Conservation (phyloP, 108 stramenopile species). For the Pseudonitzschia multistriata region DNA sequence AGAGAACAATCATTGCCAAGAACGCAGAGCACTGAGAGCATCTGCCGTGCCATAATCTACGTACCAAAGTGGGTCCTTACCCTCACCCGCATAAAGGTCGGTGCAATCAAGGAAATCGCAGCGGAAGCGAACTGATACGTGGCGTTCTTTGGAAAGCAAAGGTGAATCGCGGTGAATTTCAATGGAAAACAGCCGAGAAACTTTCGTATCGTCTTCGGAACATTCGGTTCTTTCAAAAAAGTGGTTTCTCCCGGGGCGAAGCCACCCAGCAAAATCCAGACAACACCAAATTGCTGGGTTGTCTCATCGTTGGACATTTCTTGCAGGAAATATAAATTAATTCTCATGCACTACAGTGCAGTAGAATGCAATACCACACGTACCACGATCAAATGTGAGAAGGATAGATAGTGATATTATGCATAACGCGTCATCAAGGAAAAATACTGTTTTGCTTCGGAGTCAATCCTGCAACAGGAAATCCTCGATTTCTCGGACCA, state of each 20-base stretch:
- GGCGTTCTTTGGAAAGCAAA: not conserved
- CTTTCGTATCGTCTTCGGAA: not conserved
- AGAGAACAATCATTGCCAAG: too few relatives aligned
- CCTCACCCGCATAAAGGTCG: slow-evolving; percentile 5
- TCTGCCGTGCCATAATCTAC: not conserved
- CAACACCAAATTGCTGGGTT: slow-evolving; percentile 9
- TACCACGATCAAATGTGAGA: not conserved
- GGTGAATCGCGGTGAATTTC: not conserved
- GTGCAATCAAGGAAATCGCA: not conserved
- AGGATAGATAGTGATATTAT: not conserved
- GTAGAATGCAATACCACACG: not conserved
- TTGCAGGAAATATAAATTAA: not conserved
- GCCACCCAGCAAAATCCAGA: not conserved
- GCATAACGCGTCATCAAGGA: not conserved
- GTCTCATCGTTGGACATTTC: not conserved
- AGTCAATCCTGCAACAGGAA: too few relatives aligned
- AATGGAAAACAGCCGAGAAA: not conserved
- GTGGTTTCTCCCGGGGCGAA: not conserved
- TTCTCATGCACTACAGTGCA: slow-evolving; percentile 3
- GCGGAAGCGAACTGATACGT: not conserved
- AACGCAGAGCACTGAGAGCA: too few relatives aligned
- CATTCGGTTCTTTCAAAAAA: slow-evolving; percentile 1
- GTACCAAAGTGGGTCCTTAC: slow-evolving; percentile 3
- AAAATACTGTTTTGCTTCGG: too few relatives aligned
- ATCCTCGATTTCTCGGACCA: too few relatives aligned